These are phyloP conservation scores for Prunus kanzakura DNA, from an alignment of 306 rosid genomes.

Conservation along the genomic window DNA sequence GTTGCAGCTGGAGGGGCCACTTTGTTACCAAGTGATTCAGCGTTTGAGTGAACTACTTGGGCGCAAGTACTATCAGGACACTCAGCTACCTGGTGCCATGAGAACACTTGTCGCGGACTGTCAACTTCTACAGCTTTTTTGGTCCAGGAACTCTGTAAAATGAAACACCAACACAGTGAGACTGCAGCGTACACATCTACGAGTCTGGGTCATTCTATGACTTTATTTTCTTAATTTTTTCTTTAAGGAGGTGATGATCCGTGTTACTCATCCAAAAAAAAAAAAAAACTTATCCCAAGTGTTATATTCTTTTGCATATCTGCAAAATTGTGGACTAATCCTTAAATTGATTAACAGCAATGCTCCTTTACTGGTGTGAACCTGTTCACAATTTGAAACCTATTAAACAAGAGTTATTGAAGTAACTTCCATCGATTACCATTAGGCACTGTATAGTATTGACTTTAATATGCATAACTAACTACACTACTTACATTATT, in stretches of 20 bases:
- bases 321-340: neutral
- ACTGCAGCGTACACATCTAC: neutral
- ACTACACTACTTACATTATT: too few relatives aligned
- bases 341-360: neutral
- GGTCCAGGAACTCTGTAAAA: constrained; percentile 89
- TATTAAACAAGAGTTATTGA: neutral
- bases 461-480: neutral
- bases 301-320: neutral
- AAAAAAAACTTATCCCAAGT: neutral
- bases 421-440: neutral
- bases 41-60: constrained; percentile 67
- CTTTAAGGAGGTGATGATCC: neutral
- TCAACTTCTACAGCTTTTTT: constrained; percentile 79
- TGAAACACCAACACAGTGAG: neutral
- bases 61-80: constrained; percentile 86
- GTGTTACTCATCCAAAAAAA: neutral
- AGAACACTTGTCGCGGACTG: constrained; percentile 57
- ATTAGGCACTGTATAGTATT: neutral
- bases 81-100: constrained; percentile 50
- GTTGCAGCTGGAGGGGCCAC: constrained; percentile 34
- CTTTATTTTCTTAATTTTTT: too few relatives aligned
- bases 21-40: constrained; percentile 44
- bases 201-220: neutral
- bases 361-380: neutral
- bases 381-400: neutral